A percentile compares a stretch with the other conserved stretches of the same genome.
Evolutionary conservation across 1,284 basidiomycete species (phyloP).

Genomic region (Fistulina hepatica): DNA sequence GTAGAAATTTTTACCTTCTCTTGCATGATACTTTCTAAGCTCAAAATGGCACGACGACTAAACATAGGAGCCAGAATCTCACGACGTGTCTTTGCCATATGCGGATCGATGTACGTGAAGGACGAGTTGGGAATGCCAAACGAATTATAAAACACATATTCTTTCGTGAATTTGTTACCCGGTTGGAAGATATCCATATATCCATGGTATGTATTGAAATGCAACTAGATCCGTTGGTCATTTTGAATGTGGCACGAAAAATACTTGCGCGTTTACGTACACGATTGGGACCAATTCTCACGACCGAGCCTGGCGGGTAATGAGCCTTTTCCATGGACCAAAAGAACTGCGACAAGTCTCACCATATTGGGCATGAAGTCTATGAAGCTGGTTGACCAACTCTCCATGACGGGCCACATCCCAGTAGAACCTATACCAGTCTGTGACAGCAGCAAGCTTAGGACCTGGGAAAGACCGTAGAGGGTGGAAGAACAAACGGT

Average conservation of each 20-base stretch:
- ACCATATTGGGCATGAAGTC: constrained; percentile 23
- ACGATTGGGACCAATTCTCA: constrained; percentile 22
- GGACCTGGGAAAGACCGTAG: constrained; percentile 22
- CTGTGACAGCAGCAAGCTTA: constrained; percentile 20
- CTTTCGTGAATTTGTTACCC: constrained; percentile 24
- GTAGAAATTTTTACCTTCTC: constrained; percentile 19
- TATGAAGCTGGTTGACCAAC: constrained; percentile 20
- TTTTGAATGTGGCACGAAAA: neutral
- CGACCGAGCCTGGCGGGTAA: constrained; percentile 18
- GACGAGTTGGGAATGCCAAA: constrained; percentile 25
- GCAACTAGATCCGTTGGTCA: constrained; percentile 19
- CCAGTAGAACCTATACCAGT: constrained; percentile 23
- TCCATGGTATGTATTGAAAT: constrained; percentile 25
- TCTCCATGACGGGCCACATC: constrained; percentile 23
- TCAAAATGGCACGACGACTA: constrained; percentile 24
- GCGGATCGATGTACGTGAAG: constrained; percentile 24
- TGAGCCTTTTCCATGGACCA: neutral
- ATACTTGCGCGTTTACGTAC: constrained; percentile 9
- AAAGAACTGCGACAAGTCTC: constrained; percentile 5
- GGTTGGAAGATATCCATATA: constrained; percentile 25
- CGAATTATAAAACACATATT: constrained; percentile 23
- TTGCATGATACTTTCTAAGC: constrained; percentile 25
- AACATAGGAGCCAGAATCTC: constrained; percentile 24
- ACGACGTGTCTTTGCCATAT: constrained; percentile 21
- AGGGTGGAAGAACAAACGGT: constrained; percentile 23